phyloP scores from a whole-genome alignment of 202 grass and related monocot species.

The Musa balbisiana region DNA sequence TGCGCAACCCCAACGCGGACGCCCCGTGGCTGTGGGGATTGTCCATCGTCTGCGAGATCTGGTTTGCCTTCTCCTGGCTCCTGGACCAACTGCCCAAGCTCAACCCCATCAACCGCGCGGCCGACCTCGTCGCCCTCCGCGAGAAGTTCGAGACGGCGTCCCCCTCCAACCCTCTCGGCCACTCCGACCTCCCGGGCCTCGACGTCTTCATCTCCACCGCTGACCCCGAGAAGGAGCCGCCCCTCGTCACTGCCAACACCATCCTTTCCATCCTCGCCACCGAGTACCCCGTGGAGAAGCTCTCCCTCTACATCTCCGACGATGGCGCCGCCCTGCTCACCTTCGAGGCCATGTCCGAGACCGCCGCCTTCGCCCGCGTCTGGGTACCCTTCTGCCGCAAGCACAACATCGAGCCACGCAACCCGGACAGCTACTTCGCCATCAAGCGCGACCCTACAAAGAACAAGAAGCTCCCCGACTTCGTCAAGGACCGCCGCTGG shows the following conservation, averaged over 20 bases:
- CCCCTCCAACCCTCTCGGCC: slow-evolving; percentile 3
- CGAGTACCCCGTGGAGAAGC: slow-evolving; percentile 20
- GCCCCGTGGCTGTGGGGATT: slow-evolving; percentile 33
- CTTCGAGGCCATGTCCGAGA: slow-evolving; percentile 22
- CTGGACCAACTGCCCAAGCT: slow-evolving; percentile 21
- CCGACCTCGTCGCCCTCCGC: slow-evolving; percentile 19
- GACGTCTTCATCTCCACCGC: slow-evolving; percentile 27
- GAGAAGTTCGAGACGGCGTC: slow-evolving; percentile 19
- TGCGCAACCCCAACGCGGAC: slow-evolving; percentile 38
- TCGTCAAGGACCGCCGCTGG: slow-evolving; percentile 28
- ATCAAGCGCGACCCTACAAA: slow-evolving; percentile 11
- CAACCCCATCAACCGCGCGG: slow-evolving; percentile 19
- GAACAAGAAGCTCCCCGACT: slow-evolving; percentile 26
- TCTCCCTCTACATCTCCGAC: slow-evolving; percentile 7
- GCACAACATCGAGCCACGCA: slow-evolving; percentile 23
- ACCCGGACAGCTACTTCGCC: slow-evolving; percentile 21
- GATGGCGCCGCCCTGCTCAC: slow-evolving; percentile 17
- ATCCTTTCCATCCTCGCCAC: slow-evolving; percentile 17
- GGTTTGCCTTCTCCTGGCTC: slow-evolving; percentile 21
- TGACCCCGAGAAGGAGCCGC: slow-evolving; percentile 21
- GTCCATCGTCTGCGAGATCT: slow-evolving; percentile 16
- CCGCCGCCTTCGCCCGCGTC: slow-evolving; percentile 13
- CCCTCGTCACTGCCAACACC: slow-evolving; percentile 19
- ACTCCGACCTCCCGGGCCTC: slow-evolving; percentile 19
- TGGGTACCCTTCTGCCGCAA: slow-evolving; percentile 26